A percentile compares a stretch with the other conserved stretches of the same genome.
These are phyloP conservation scores for Saccharomycopsis fibuligera DNA, from an alignment of 805 yeast genomes.

Conservation along the genomic window DNA sequence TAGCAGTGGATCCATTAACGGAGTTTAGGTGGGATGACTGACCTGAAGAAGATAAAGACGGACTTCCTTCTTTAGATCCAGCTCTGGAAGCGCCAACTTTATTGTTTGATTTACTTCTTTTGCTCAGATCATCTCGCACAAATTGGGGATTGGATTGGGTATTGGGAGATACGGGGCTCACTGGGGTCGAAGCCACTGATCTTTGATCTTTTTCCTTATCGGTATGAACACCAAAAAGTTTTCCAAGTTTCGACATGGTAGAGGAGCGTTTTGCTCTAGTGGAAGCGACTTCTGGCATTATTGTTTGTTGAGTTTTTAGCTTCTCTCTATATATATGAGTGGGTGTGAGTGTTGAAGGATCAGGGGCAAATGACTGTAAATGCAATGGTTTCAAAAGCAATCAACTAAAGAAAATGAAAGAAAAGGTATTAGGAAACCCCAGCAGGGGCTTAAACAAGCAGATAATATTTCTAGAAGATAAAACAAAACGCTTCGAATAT, in stretches of 20 bases:
- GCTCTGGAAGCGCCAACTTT: background rate
- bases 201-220: background rate
- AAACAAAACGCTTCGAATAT: no score
- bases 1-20: constrained; percentile 3
- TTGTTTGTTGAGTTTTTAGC: no score
- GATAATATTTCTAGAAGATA: no score
- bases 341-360: no score
- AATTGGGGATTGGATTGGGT: background rate
- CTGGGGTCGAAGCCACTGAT: constrained; percentile 6
- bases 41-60: background rate
- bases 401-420: no score
- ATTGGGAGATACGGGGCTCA: background rate
- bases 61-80: background rate
- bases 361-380: no score
- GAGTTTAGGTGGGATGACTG: background rate
- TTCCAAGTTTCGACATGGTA: constrained; percentile 28
- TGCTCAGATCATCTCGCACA: background rate
- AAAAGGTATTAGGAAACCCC: no score
- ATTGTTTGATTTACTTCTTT: background rate
- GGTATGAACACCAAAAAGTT: constrained; percentile 25
- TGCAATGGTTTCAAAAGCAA: no score
- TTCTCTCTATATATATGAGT: no score
- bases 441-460: no score
- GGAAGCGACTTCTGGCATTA: constrained; percentile 8
- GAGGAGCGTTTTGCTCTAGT: constrained; percentile 25